Evolutionary conservation across 306 rosid species (phyloP), one percentile per base, ranked within the genome.

Genomic region (Ormosia semicastrata): DNA sequence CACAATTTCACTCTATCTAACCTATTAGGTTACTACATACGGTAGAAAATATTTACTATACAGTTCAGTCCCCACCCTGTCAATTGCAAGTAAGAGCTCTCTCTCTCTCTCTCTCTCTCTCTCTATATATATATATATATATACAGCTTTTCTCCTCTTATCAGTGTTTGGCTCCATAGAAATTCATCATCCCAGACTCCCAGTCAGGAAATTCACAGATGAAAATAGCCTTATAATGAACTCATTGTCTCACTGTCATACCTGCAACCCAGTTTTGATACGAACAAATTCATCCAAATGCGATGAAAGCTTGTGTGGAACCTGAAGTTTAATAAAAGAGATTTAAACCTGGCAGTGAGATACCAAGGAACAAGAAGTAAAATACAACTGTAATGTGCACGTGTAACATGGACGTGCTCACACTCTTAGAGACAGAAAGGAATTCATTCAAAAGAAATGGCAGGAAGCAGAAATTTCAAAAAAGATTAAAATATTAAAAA

Each of bases 191-290:
- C 36, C 71, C 39, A 13, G 54, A 66, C 66, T 44, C 36, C 71
- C 32, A 11, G 40, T 66, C 66, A 54, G 49, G 34, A 53, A 62
- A 76, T 66, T 71, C 59, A 33, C 12, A 41, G 13, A 73, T 39
- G 5, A 84, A 68, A 59, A 47, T 47, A 82, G 75, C 53, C 43
- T 40, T 54, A 40, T 18, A 37, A 58, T 73, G 3, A 72, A 79
- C 62, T 29, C 65, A 14, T 43, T 18, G 50, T 73, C 71, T 66
- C 49, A 49, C 56, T 44, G 54, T 54, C 82, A 46, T 87, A 94
- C 98, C 97, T 94, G 98, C 83, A 94, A 79, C 63, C 98, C 95
- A 59, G 90, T 94, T 89, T 88, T 84, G 83, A 94, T 63, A 56
- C 97, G 94, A 83, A 94, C 89, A 81, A 94, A 94, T 82, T 90